Evolutionary conservation across 768 basidiomycete species (phyloP), one percentile per base, ranked within the genome.

Genomic region (Boletus sensibilis): DNA sequence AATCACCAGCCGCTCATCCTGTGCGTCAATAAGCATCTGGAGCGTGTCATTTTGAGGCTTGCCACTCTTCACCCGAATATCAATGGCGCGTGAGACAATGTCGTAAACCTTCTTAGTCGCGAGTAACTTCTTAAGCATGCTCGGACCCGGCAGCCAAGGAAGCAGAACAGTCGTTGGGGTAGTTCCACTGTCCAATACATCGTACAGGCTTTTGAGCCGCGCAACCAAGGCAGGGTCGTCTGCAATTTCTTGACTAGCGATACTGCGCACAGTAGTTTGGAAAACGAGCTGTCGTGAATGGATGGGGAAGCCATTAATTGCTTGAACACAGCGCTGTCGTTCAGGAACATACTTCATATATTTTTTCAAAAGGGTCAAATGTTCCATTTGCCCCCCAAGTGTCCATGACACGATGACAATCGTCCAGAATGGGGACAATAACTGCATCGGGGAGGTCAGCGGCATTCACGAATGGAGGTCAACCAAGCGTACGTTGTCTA

Each of bases 31-130:
- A 45, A 91, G 79, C 78, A 88, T 82, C 62, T 92, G 89, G 23
- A 90, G 77, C 1, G 87, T 84, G 62, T 90, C 89, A 56, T 86
- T 79, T 53, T 76, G 77, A 38, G 79, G 72, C 33, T 81, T 73
- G 18, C 84, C 86, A 62, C 82, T 83, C 56, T 78, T 68, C 66
- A 83, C 69, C 53, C 89, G 77, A n/a, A 75, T 73, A 53, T 79
- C 76, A 57, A 90, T 82, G 38, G 82, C 82, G 12, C 68, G 69
- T 48, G 77, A 75, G 50, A 90, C 70, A 59, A 92, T 88, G 59
- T 85, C 82, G 67, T 90, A 90, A 53, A 92, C 85, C 61, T 83
- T 75, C 70, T 88, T 90, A 33, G 89, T 90, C 16, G 89, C 84
- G 70, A 82, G 78, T 39, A 88, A 68, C 67, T 89, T 89, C 63